These are phyloP conservation scores for Desmodesmus armatus DNA, from an alignment of 139 green algal species.

Conservation along the genomic window DNA sequence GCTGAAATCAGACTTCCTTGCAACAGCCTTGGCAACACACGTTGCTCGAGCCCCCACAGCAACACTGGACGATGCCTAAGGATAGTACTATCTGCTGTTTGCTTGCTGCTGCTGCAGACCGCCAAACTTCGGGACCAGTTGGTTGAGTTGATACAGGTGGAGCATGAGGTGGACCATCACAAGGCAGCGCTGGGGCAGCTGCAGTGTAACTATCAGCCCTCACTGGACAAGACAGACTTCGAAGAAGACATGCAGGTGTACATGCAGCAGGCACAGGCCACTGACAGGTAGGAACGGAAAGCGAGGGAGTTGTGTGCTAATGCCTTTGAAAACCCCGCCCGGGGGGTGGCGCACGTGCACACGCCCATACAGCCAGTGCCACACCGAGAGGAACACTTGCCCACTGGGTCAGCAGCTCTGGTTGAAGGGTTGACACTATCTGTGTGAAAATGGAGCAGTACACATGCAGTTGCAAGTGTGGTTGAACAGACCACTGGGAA, in stretches of 20 bases:
- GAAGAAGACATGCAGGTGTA: not conserved
- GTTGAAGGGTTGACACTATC: not conserved
- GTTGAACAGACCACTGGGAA: not conserved
- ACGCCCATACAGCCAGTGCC: no score
- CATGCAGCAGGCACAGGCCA: not conserved
- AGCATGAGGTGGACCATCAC: conserved; percentile 13
- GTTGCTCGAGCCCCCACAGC: not conserved
- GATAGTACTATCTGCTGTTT: not conserved
- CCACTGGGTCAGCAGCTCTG: not conserved
- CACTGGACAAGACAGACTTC: conserved; percentile 24
- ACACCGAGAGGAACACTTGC: not conserved
- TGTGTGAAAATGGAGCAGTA: not conserved
- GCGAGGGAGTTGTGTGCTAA: not conserved
- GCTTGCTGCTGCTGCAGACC: conserved; percentile 19
- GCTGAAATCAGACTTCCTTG: not conserved
- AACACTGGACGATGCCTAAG: not conserved
- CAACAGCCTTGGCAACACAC: not conserved
- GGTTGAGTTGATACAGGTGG: not conserved
- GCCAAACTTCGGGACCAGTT: conserved; percentile 26
- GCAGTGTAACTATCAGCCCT: not conserved
- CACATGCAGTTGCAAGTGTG: not conserved
- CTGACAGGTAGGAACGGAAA: not conserved
- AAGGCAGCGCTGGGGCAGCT: not conserved
- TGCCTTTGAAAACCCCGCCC: not conserved
- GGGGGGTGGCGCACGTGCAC: not conserved